phyloP scores from a whole-genome alignment of 83 land plant species.

The Thuja plicata region DNA sequence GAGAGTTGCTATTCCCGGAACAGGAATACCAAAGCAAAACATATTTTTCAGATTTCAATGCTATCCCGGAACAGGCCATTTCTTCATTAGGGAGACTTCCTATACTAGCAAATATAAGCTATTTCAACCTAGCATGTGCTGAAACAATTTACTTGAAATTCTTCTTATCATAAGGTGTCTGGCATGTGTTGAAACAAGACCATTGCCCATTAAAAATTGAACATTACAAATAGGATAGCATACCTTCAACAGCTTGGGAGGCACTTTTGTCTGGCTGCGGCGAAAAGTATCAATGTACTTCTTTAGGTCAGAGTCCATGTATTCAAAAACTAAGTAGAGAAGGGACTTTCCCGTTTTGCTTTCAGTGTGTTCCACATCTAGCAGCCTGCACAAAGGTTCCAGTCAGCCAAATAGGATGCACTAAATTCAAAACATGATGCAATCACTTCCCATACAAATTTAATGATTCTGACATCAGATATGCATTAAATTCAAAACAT shows the following conservation, averaged over 20 bases:
- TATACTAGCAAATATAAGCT: background rate
- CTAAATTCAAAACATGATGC: too few species aligned
- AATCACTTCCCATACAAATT: too few species aligned
- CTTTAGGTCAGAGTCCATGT: constrained; percentile 94
- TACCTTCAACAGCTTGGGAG: constrained; percentile 62
- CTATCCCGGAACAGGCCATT: background rate
- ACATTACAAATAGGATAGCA: background rate
- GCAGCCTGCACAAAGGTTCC: constrained; percentile 44
- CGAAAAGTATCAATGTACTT: constrained; percentile 70
- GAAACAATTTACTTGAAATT: too few species aligned
- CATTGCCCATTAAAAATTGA: background rate
- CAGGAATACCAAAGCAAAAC: too few species aligned
- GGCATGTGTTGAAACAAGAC: background rate
- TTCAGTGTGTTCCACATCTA: constrained; percentile 85
- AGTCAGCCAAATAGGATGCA: background rate
- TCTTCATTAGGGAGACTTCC: background rate
- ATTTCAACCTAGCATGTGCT: too few species aligned
- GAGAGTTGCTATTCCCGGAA: too few species aligned
- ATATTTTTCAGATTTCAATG: too few species aligned
- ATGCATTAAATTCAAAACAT: background rate
- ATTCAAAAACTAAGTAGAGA: constrained; percentile 93
- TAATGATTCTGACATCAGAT: too few species aligned
- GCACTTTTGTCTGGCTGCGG: constrained; percentile 36
- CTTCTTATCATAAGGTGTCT: background rate
- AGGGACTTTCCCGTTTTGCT: constrained; percentile 77